Evolutionary conservation across 768 basidiomycete species (phyloP), one percentile per base, ranked within the genome.

Genomic region (Agaricus sinodeliciosus): DNA sequence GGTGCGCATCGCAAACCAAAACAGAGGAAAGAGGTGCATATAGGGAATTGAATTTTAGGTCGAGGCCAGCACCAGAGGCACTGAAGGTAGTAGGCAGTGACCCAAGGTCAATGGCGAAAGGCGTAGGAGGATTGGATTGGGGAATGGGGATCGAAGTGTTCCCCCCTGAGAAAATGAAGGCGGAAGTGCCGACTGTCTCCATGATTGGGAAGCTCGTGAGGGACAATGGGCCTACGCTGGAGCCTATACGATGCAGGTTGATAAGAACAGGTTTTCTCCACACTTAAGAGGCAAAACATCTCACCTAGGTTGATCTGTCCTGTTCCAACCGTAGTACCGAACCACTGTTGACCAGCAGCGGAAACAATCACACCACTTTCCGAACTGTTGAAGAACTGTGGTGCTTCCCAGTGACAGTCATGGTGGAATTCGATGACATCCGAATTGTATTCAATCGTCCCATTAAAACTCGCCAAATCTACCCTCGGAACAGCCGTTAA

Each of bases 361-460:
- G n/a, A 1, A 12, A 34, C 26, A 3, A 27, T 7, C 13, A 44
- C 27, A 31, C 7, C 11, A 31, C 16, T 16, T 2, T 5, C 36
- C 3, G 46, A 22, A 11, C 4, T 18, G 28, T 48, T 54, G 8
- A 42, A 26, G 26, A 54, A 47, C n/a, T 27, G 1, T 4, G 51
- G 51, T 6, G 51, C 51, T 25, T 45, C 51, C 51, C 51, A 51
- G 27, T 39, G 51, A 45, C 51, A 51, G 9, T 51, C 43, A 15
- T 44, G n/a, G 11, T 45, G 51, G 25, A 51, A 51, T 34, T 51
- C 50, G 2, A 51, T 35, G 19, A 51, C 36, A 16, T 51, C 51
- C 19, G 51, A 36, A 19, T 51, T n/a, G 11, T 51, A 51, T 44
- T 51, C 43, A 12, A 51, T 19, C 8, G 51, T 18, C 15, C 51